These are phyloP conservation scores for Durio zibethinus DNA, from an alignment of 345 rosid genomes.

Conservation along the genomic window DNA sequence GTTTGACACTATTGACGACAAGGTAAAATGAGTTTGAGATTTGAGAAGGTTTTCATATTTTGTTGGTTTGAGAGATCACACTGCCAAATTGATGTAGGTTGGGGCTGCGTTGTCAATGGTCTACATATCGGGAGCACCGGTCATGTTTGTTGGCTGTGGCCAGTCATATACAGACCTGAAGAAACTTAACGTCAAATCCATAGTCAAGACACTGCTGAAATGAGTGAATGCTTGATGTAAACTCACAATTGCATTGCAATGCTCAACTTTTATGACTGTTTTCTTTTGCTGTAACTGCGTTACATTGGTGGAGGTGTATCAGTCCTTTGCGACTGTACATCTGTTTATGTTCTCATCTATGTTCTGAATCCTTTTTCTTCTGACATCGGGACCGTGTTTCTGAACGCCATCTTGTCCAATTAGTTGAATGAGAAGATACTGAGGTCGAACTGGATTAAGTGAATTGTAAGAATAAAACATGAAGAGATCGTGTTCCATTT, in stretches of 20 bases:
- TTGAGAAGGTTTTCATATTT: neutral
- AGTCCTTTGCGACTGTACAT: constrained; percentile 19
- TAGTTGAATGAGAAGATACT: no score
- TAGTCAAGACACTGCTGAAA: constrained; percentile 89
- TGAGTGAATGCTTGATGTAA: constrained; percentile 33
- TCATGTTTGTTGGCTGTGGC: constrained; percentile 99
- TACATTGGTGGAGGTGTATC: constrained; percentile 32
- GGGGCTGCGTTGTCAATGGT: constrained; percentile 99
- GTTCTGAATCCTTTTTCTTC: no score
- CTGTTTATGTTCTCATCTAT: neutral
- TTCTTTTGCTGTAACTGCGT: constrained; percentile 6
- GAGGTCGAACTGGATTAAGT: no score
- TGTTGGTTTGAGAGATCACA: neutral
- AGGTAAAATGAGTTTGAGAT: constrained; percentile 40
- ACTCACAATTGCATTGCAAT: constrained; percentile 17
- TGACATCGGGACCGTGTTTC: no score
- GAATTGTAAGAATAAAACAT: no score
- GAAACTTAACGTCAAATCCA: constrained; percentile 83
- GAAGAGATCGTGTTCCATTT: no score
- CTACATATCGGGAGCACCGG: constrained; percentile 91
- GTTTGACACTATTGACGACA: constrained; percentile 93
- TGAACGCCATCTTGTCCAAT: no score
- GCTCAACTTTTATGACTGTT: constrained; percentile 9
- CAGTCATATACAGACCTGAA: constrained; percentile 93
- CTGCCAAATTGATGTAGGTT: constrained; percentile 44